A percentile compares a stretch with the other conserved stretches of the same genome.
Evolutionary conservation across 2,329 filamentous ascomycete species (phyloP).

Genomic region (Xylaria sp.): DNA sequence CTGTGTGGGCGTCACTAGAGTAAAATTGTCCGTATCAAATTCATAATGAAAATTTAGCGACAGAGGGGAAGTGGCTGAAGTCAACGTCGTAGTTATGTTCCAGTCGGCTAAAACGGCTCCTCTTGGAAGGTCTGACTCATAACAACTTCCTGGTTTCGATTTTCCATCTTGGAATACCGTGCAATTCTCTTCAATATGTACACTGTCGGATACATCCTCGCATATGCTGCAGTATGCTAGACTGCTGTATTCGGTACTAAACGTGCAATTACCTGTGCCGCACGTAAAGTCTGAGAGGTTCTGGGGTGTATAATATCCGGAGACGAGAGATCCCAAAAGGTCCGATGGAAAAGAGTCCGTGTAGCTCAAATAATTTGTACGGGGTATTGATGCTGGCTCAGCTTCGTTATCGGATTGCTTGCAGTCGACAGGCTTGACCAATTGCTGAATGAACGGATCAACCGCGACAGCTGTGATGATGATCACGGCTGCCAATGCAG

Average conservation of each 20-base stretch:
- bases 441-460: constrained; percentile 24
- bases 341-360: constrained; percentile 12
- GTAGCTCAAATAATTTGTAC: constrained; percentile 22
- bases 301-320: constrained; percentile 18
- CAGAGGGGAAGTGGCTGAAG: not conserved
- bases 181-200: constrained; percentile 5
- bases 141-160: constrained; percentile 11
- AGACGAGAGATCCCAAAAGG: constrained; percentile 8
- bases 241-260: constrained; percentile 17
- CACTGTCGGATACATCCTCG: constrained; percentile 22
- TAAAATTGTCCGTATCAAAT: not conserved
- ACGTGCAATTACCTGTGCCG: constrained; percentile 23
- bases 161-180: constrained; percentile 8
- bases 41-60: constrained; percentile 10
- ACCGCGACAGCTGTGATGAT: constrained; percentile 12
- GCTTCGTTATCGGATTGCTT: constrained; percentile 2
- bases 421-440: constrained; percentile 14
- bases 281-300: constrained; percentile 20
- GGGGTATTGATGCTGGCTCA: constrained; percentile 8
- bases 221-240: constrained; percentile 23
- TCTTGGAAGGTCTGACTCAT: not conserved
- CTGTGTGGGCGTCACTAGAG: not conserved
- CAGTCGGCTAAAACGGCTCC: not conserved
- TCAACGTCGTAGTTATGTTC: constrained; percentile 19
- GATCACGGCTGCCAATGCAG: constrained; percentile 12